These are phyloP conservation scores for Abortiporus biennis DNA, from an alignment of 1,284 basidiomycete genomes.

Conservation along the genomic window DNA sequence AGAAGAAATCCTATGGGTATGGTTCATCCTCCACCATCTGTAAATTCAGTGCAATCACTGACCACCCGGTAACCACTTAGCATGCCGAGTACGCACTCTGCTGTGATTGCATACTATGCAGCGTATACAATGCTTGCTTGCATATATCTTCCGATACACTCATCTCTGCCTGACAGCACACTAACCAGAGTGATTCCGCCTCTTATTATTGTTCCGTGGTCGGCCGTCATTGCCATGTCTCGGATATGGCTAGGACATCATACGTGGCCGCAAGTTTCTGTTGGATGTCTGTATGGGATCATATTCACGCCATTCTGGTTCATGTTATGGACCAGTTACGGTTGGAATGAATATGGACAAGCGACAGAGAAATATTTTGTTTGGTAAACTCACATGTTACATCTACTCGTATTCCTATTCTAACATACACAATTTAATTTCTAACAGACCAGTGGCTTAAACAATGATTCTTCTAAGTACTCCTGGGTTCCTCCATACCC, in stretches of 20 bases:
- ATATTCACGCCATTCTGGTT: conserved; percentile 58
- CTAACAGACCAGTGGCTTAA: no score
- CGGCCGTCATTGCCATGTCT: conserved; percentile 52
- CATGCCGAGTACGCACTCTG: conserved; percentile 89
- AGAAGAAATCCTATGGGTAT: conserved; percentile 62
- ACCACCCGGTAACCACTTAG: no score
- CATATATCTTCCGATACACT: conserved; percentile 43
- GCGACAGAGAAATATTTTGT: conserved; percentile 1
- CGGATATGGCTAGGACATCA: conserved; percentile 81
- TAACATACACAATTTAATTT: no score
- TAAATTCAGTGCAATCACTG: no score
- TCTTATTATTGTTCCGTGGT: conserved; percentile 48
- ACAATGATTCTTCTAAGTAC: background rate
- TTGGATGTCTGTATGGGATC: conserved; percentile 58
- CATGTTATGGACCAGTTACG: conserved; percentile 40
- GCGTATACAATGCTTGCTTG: conserved; percentile 62
- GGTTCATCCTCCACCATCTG: conserved; percentile 21
- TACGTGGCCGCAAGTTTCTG: conserved; percentile 67
- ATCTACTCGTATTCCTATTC: background rate
- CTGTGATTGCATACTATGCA: conserved; percentile 67
- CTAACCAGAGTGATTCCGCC: conserved; percentile 35
- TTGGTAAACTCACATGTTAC: background rate
- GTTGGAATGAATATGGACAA: conserved; percentile 19
- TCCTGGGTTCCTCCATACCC: conserved; percentile 12
- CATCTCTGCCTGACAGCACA: conserved; percentile 32